These are phyloP conservation scores for Reutealis trisperma DNA, from an alignment of 345 rosid species.

Conservation along the genomic window DNA sequence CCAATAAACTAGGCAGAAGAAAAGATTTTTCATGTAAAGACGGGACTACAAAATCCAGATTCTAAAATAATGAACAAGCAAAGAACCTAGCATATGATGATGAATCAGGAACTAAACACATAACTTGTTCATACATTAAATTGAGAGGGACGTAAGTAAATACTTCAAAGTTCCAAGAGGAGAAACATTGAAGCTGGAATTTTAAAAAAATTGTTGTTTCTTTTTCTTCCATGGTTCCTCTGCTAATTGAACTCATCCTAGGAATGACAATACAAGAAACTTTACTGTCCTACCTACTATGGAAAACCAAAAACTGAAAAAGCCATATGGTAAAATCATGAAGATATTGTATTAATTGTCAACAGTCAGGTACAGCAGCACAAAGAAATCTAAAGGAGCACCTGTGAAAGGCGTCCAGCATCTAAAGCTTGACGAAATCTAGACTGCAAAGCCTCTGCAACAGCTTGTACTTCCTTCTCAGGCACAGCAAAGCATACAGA, in stretches of 20 bases:
- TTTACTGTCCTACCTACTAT: not conserved
- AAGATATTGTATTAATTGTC: constrained; percentile 1
- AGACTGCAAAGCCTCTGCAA: constrained; percentile 79
- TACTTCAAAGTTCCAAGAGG: not conserved
- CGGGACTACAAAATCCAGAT: not conserved
- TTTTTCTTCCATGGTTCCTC: not conserved
- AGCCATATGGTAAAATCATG: not conserved
- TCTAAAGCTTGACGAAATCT: constrained; percentile 83
- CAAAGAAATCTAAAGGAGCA: constrained; percentile 22
- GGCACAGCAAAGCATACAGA: constrained; percentile 99
- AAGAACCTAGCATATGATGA: not conserved
- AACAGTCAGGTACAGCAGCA: not conserved
- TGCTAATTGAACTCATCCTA: not conserved
- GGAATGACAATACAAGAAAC: not conserved
- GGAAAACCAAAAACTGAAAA: not conserved
- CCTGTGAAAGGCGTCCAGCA: constrained; percentile 99
- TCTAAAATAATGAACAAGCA: not conserved
- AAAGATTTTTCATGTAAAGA: not conserved
- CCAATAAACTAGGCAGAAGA: not conserved
- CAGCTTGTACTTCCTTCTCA: constrained; percentile 92
- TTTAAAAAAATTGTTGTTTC: too few species aligned
- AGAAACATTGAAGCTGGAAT: not conserved
- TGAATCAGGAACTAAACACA: not conserved
- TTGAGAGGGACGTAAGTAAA: not conserved
- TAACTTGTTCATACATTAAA: not conserved